Evolutionary conservation across 2,329 filamentous ascomycete genomes (phyloP).

Genomic region (Sporothrix mexicana): DNA sequence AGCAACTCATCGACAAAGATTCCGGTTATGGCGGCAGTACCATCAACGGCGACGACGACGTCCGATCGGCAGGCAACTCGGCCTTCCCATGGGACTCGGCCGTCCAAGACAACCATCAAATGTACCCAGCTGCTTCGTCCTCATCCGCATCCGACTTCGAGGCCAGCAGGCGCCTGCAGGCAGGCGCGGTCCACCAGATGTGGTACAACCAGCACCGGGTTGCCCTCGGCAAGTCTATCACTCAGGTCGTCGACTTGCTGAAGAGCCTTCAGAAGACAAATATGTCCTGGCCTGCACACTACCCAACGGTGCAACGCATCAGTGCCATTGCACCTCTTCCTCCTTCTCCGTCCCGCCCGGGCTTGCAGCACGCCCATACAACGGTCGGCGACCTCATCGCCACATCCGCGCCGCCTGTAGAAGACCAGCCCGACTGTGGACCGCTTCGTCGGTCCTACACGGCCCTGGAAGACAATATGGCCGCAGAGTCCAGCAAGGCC

Average conservation of each 20-base stretch:
- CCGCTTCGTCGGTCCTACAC: constrained; percentile 70
- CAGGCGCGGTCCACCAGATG: constrained; percentile 87
- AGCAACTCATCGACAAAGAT: constrained; percentile 81
- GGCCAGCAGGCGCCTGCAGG: constrained; percentile 70
- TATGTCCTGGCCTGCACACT: constrained; percentile 89
- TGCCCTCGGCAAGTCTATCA: constrained; percentile 85
- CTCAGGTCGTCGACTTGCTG: constrained; percentile 81
- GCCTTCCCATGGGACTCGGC: constrained; percentile 52
- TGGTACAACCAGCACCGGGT: constrained; percentile 94
- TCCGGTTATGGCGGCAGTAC: constrained; percentile 91
- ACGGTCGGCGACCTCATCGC: constrained; percentile 55
- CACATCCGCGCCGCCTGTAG: background rate
- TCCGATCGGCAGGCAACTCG: constrained; percentile 40
- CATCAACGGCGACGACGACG: constrained; percentile 60
- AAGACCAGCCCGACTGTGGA: background rate
- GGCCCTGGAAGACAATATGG: constrained; percentile 63
- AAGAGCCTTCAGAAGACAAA: constrained; percentile 87
- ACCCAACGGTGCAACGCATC: constrained; percentile 78
- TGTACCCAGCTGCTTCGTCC: constrained; percentile 48
- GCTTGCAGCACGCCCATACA: constrained; percentile 68
- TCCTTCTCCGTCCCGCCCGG: constrained; percentile 61
- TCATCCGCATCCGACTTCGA: constrained; percentile 51
- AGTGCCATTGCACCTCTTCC: constrained; percentile 50
- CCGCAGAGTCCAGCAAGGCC: constrained; percentile 74
- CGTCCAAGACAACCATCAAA: constrained; percentile 54